Percentiles rank a stretch among this genome's conserved stretches.
These are phyloP conservation scores for Geotrichum histeridarum DNA, from an alignment of 1,139 yeast genomes.

Conservation along the genomic window DNA sequence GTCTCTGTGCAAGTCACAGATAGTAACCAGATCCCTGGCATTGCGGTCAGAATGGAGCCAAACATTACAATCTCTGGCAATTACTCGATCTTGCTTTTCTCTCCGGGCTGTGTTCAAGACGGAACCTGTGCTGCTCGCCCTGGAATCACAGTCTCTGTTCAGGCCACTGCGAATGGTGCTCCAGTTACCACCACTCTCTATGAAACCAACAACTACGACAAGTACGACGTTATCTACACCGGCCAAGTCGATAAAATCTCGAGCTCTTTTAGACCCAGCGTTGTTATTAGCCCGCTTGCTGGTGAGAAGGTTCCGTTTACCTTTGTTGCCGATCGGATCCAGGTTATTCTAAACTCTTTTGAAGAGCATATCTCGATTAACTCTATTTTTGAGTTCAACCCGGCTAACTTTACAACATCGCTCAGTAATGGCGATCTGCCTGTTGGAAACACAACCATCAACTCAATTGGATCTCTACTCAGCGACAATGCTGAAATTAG, in stretches of 20 bases:
- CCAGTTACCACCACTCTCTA: conserved; percentile 47
- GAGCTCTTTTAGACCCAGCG: conserved; percentile 44
- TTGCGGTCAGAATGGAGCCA: conserved; percentile 61
- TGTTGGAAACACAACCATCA: conserved; percentile 66
- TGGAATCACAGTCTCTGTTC: conserved; percentile 67
- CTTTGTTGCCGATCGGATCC: conserved; percentile 70
- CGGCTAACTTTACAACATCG: conserved; percentile 54
- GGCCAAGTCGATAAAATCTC: conserved; percentile 60
- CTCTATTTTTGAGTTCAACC: conserved; percentile 77
- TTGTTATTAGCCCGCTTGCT: conserved; percentile 38
- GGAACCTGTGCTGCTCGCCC: conserved; percentile 67
- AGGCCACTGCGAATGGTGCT: conserved; percentile 31
- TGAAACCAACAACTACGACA: conserved; percentile 74
- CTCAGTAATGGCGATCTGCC: conserved; percentile 28
- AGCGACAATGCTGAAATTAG: conserved; percentile 18
- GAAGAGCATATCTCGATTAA: conserved; percentile 45
- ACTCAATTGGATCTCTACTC: conserved; percentile 47
- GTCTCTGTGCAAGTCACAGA: conserved; percentile 38
- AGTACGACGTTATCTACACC: conserved; percentile 68
- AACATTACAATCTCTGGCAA: conserved; percentile 69
- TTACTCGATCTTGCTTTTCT: conserved; percentile 64
- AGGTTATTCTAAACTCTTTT: conserved; percentile 50
- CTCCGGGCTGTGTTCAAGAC: conserved; percentile 82
- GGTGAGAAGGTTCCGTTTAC: conserved; percentile 42
- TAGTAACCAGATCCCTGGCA: conserved; percentile 34